These are phyloP conservation scores for Xylaria nigripes DNA, from an alignment of 495 filamentous ascomycete species.

Conservation along the genomic window DNA sequence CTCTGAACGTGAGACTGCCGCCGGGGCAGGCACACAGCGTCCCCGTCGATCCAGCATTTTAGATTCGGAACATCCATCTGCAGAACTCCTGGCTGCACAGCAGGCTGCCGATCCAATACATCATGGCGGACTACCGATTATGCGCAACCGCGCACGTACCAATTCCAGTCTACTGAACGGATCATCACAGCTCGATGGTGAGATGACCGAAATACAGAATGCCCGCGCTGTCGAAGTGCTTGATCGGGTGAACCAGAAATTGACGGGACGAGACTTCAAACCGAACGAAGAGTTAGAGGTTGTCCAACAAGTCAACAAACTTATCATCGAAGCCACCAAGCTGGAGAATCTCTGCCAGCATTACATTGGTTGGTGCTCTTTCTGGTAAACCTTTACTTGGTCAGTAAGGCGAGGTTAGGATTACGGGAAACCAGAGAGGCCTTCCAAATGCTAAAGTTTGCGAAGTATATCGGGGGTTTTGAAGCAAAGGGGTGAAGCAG, in stretches of 20 bases:
- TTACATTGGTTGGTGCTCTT: conserved; percentile 96
- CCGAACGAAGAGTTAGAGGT: conserved; percentile 71
- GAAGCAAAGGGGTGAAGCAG: too few species aligned
- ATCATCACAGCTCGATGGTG: conserved; percentile 26
- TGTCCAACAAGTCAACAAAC: conserved; percentile 84
- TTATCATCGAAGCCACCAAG: conserved; percentile 90
- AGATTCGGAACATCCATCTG: conserved; percentile 48
- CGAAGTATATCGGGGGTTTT: too few species aligned
- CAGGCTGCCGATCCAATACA: conserved; percentile 30
- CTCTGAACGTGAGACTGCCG: conserved; percentile 56
- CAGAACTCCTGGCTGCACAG: conserved; percentile 39
- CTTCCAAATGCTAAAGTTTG: neutral
- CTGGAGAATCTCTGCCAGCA: conserved; percentile 97
- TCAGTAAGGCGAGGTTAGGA: neutral
- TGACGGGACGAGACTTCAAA: conserved; percentile 67
- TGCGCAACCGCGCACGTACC: conserved; percentile 45
- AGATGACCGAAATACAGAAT: conserved; percentile 74
- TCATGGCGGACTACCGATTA: conserved; percentile 43
- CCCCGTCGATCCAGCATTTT: conserved; percentile 63
- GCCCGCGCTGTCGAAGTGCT: conserved; percentile 87
- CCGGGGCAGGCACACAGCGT: conserved; percentile 35
- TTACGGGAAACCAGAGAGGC: neutral
- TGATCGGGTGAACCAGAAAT: conserved; percentile 84
- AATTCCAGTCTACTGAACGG: conserved; percentile 42
- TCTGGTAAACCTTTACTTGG: conserved; percentile 51